These are phyloP conservation scores for Platanthera guangdongensis DNA, from an alignment of 106 monocot genomes.

Conservation along the genomic window DNA sequence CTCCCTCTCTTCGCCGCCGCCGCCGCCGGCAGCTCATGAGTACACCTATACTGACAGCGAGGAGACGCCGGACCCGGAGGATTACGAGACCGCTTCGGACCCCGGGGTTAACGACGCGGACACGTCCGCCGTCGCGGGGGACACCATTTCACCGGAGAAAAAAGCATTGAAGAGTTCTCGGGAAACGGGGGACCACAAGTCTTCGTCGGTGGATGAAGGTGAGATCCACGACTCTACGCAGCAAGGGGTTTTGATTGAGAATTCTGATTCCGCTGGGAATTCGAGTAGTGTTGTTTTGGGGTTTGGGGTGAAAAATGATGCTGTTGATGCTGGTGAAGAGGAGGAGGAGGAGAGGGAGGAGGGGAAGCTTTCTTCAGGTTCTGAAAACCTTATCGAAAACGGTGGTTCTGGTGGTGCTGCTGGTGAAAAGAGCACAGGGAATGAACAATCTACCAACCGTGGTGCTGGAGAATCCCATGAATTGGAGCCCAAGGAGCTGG, in stretches of 20 bases:
- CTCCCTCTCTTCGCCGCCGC: background rate
- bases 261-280: background rate
- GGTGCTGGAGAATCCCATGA: background rate
- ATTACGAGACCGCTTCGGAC: constrained; percentile 17
- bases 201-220: background rate
- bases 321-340: background rate
- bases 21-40: background rate
- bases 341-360: constrained; percentile 7
- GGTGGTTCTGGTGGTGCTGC: background rate
- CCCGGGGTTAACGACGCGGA: background rate
- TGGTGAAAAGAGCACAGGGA: background rate
- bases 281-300: background rate
- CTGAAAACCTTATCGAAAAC: background rate
- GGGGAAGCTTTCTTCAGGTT: background rate
- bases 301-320: background rate
- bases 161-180: background rate
- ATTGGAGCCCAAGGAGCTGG: background rate
- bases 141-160: background rate
- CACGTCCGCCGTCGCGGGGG: background rate
- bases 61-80: constrained; percentile 8
- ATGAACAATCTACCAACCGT: background rate
- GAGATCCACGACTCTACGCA: background rate
- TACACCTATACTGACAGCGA: background rate
- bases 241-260: constrained; percentile 9
- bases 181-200: background rate